Percentiles rank a stretch among this genome's conserved stretches.
These are phyloP conservation scores for Byssochlamys sp. DNA, from an alignment of 2,329 filamentous ascomycete genomes.

Conservation along the genomic window DNA sequence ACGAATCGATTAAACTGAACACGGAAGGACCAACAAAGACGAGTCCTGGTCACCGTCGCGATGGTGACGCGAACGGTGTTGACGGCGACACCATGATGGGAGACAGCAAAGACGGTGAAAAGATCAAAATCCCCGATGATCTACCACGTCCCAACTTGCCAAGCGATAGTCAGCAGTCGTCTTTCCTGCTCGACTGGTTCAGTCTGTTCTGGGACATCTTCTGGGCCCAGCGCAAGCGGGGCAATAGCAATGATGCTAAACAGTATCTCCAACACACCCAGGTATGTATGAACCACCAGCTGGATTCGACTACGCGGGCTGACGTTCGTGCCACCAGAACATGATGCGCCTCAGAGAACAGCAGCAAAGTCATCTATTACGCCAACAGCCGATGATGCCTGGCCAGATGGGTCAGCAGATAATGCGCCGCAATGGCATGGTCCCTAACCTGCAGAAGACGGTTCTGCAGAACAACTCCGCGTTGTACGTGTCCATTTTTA, in stretches of 20 bases:
- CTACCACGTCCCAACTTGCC: conserved; percentile 57
- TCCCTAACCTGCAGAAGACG: conserved; percentile 53
- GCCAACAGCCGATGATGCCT: conserved; percentile 55
- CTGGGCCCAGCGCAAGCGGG: conserved; percentile 66
- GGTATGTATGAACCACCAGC: conserved; percentile 40
- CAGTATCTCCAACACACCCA: conserved; percentile 76
- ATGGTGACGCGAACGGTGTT: conserved; percentile 62
- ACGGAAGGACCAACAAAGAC: conserved; percentile 50
- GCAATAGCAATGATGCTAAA: conserved; percentile 53
- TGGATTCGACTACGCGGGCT: neutral
- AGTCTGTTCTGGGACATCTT: conserved; percentile 95
- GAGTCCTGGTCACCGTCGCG: conserved; percentile 57
- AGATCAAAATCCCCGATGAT: conserved; percentile 66
- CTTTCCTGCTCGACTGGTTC: conserved; percentile 96
- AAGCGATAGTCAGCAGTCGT: conserved; percentile 54
- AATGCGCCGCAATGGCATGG: conserved; percentile 45
- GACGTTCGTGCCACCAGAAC: conserved; percentile 38
- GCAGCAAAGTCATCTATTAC: conserved; percentile 66
- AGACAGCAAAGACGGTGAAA: conserved; percentile 69
- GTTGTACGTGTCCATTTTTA: conserved; percentile 25
- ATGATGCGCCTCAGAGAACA: conserved; percentile 61
- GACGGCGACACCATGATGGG: conserved; percentile 70
- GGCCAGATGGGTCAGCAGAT: conserved; percentile 36
- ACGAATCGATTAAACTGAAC: conserved; percentile 53
- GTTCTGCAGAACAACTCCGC: conserved; percentile 63